Conservation (phyloP, 257 asterid species). For the Jaltomata sinuosa region DNA sequence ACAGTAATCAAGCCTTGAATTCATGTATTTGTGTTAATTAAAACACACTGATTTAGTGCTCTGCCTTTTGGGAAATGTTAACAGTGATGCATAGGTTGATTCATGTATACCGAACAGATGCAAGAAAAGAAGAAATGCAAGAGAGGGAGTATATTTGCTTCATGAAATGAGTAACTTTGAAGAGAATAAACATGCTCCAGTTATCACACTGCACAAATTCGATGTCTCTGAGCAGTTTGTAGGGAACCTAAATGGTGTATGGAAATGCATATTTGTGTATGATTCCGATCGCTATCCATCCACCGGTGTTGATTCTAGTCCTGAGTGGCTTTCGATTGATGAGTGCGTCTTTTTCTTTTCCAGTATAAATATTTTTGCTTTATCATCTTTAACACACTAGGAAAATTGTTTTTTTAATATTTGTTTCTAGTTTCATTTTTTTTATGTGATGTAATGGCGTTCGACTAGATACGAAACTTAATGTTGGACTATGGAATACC, state of each 20-base stretch:
- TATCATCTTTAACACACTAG: not conserved
- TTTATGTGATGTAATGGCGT: not conserved
- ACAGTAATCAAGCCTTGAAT: no score
- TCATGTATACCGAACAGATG: slow-evolving; percentile 12
- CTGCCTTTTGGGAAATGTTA: not conserved
- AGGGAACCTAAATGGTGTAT: slow-evolving; percentile 14
- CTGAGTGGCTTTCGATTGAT: slow-evolving; percentile 3
- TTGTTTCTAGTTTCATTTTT: not conserved
- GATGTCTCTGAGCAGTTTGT: slow-evolving; percentile 6
- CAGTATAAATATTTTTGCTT: not conserved
- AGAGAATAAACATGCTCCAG: slow-evolving; percentile 5
- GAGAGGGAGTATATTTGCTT: slow-evolving; percentile 25
- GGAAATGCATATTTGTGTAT: slow-evolving; percentile 24
- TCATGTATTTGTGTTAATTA: no score
- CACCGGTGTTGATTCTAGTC: not conserved
- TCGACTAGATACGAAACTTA: not conserved
- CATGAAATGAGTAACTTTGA: slow-evolving; percentile 3
- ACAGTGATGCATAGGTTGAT: slow-evolving; percentile 22
- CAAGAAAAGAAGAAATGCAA: slow-evolving; percentile 7
- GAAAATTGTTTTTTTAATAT: not conserved
- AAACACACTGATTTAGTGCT: not conserved
- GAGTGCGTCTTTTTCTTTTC: slow-evolving; percentile 1
- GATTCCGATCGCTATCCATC: not conserved
- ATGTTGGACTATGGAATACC: not conserved
- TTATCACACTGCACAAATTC: slow-evolving; percentile 12